Base-by-base conservation (phyloP, 768 basidiomycete species). In the Pleurotus citrinopileatus region DNA sequence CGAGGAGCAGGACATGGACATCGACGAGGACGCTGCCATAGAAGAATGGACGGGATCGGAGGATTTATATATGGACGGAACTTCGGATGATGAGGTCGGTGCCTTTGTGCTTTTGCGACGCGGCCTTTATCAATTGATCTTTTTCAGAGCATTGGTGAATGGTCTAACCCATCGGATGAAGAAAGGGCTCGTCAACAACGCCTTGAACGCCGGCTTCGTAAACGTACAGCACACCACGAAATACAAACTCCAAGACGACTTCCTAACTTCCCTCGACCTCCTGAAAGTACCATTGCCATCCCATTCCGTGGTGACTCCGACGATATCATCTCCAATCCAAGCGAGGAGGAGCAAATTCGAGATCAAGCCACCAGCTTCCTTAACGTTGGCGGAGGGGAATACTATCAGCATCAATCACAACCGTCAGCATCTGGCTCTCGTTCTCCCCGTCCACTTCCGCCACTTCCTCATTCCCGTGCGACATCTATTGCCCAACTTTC, bases 91-190 rank as follows among this genome's bases (percentile, higher is more conserved):
- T 59, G 85, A 89, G 74, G 90, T 90, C 60, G 51, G 76, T 64
- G 48, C 44, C 45, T 57, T 51, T 53, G 25, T 57, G 46, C 36
- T 61, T 47, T 42, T 43, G 54, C 28, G 43, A 46, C 56, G 25
- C 37, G 28, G 57, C 53, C 26, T 13, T 19, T 17, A 36, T 52
- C 53, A 51, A 55, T 53, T 17, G 57, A 42, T 38, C 17, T 43
- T 25, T 48, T 57, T 59, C 73, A 90, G 85, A 91, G 89, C 60
- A 86, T 91, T 45, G 90, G 89, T 23, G 91, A 94, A 70, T 94
- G 82, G 81, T 94, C 91, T 20, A 94, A 94, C 62, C 91, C 91
- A 15, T 94, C 91, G 22, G 91, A 94, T 63, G 91, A 94, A 67
- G 91, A 94, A 63, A 80, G 86, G 25, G 90, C 87, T 3, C 81